Evolutionary conservation across 2,329 filamentous ascomycete species (phyloP), one percentile per base, ranked within the genome.

Genomic region (Byssothecium circinans): DNA sequence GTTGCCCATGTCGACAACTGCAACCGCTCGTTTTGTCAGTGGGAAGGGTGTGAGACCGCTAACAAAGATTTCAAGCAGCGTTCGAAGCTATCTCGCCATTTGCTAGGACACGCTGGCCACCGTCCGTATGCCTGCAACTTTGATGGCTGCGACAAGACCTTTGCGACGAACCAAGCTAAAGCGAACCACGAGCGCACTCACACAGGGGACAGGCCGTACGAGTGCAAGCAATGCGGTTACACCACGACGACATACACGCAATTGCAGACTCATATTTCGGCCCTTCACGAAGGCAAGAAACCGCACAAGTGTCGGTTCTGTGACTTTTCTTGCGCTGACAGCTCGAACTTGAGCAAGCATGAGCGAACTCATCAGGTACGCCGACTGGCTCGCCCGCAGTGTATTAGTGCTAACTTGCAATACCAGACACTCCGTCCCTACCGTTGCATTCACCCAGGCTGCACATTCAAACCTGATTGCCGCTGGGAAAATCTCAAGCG

Each of bases 401-500:
- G 10, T 25, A 10, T 6, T 10, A 25, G 23, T 25, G 23, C 23
- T 25, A 25, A 25, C 10, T 10, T 25, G 15, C 10, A 20, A 12
- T 25, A 10, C 35, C 34, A 69, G 65, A 68, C 63, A 6, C 64
- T 69, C 1, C 64, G 68, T 7, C 65, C 67, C 1, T 72, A 69
- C 50, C 58, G 61, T 35, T 72, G 69, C 32, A 67, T 62, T 1
- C 67, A 71, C n/a, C 42, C 50, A 14, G 64, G 65, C 34, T 72
- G 69, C 58, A 66, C 63, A 1, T 70, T 68, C 54, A 68, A 70
- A 41, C 65, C 67, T 19, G 68, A 70, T 47, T 69, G 68, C 35
- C 65, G 69, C 22, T 72, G 69, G 69, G 68, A 71, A 40, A 69
- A 70, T 35, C 60, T 71, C 3, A 70, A 71, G 47, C 64, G 69